Conservation (phyloP, 345 rosid genomes). For the Salix arbutifolia region DNA sequence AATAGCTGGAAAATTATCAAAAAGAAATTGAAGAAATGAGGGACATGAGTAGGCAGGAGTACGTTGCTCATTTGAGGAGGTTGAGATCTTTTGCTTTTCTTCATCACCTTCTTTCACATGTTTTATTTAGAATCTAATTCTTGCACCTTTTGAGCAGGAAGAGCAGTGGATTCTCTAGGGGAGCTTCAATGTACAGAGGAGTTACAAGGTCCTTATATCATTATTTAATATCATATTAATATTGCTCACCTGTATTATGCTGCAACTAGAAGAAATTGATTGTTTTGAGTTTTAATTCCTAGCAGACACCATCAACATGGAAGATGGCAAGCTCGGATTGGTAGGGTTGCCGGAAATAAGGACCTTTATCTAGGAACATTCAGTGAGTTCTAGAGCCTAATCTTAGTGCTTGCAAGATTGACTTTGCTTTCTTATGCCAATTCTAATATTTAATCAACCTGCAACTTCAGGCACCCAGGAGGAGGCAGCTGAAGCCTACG, state of each 20-base stretch:
- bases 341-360: slow-evolving; percentile 97
- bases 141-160: slow-evolving; percentile 43
- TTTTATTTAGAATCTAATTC: background rate
- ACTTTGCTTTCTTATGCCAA: background rate
- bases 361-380: slow-evolving; percentile 97
- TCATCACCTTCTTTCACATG: background rate
- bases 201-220: slow-evolving; percentile 70
- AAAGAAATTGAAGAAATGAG: slow-evolving; percentile 80
- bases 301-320: slow-evolving; percentile 94
- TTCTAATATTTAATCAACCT: background rate
- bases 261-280: no score
- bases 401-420: background rate
- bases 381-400: slow-evolving; percentile 38
- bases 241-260: no score
- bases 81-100: slow-evolving; percentile 7
- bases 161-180: slow-evolving; percentile 98
- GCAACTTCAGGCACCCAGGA: slow-evolving; percentile 73
- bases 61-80: slow-evolving; percentile 92
- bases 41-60: slow-evolving; percentile 82
- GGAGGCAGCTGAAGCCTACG: slow-evolving; percentile 98
- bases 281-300: background rate
- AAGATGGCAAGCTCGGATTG: slow-evolving; percentile 99
- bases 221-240: background rate
- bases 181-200: slow-evolving; percentile 98
- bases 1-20: slow-evolving; percentile 70